Conservation (phyloP, 768 basidiomycete species). For the Xerocomellus chrysenteron region DNA sequence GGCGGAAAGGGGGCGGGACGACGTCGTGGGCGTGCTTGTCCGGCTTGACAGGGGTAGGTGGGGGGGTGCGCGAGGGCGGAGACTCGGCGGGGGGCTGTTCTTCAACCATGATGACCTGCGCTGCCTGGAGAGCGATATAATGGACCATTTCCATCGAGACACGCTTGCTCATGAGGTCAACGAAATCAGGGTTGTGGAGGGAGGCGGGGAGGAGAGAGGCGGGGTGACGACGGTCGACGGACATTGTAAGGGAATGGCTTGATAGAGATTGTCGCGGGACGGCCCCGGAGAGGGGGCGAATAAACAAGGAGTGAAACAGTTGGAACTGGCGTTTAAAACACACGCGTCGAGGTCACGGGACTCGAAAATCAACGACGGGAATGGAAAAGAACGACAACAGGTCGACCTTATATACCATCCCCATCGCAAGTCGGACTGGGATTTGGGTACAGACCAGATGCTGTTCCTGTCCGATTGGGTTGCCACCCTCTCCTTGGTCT, state of each 20-base stretch:
- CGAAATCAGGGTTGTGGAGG: constrained; percentile 76
- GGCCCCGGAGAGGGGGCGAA: background rate
- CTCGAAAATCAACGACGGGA: constrained; percentile 17
- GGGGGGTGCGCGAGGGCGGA: constrained; percentile 59
- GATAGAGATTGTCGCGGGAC: constrained; percentile 31
- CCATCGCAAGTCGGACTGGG: background rate
- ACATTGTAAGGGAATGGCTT: constrained; percentile 37
- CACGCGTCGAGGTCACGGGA: constrained; percentile 32
- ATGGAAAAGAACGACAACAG: too few relatives aligned
- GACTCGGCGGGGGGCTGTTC: constrained; percentile 40
- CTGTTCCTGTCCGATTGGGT: constrained; percentile 46
- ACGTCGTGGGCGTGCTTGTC: constrained; percentile 30
- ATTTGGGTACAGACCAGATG: constrained; percentile 5
- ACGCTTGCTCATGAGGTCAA: constrained; percentile 72
- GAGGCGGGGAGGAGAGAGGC: constrained; percentile 79
- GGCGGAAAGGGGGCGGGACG: constrained; percentile 26
- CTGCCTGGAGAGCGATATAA: constrained; percentile 78
- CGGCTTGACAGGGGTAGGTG: constrained; percentile 58
- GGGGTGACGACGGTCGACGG: constrained; percentile 53
- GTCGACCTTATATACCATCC: background rate
- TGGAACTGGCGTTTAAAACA: constrained; percentile 10
- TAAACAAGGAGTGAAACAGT: background rate
- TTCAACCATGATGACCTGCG: constrained; percentile 70
- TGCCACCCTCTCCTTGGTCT: constrained; percentile 68
- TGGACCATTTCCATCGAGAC: constrained; percentile 85